Evolutionary conservation across 1,139 yeast genomes (phyloP), one percentile per base, ranked within the genome.

Genomic region (Suhomyces coccinellae): DNA sequence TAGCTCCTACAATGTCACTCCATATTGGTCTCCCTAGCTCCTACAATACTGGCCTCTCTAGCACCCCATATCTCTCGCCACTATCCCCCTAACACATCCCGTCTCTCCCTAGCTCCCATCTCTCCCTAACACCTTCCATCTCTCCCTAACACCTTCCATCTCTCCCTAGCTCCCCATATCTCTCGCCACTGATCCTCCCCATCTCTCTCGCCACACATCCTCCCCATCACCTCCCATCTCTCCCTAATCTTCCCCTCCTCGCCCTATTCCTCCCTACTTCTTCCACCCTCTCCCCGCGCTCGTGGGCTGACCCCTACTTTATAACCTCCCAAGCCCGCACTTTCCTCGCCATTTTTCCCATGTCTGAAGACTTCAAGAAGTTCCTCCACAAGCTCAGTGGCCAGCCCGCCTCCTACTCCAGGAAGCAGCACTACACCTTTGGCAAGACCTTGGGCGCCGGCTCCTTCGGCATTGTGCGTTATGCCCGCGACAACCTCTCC

Each of bases 391-490:
- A 80, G 56, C 62, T 87, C 36, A 71, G 82, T 40, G 89, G 93
- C 7, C 95, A 87, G 63, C 96, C 96, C 0, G 74, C 73, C 12
- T 79, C 87, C 12, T 85, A 85, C 58, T 62, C 73, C 27, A 76
- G 85, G 52, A 88, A 87, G 62, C 63, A 74, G 36, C 73, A 77
- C 49, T 88, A 86, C 58, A 75, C 80, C 4, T 85, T 88, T 62
- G 95, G 95, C 9, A 79, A 78, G 52, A 86, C 95, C 0, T 68
- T 90, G 14, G 97, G 97, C 6, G 96, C 96, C 1, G 97, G 97
- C 3, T 81, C 95, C 1, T 90, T 87, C 69, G 97, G 97, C 29
- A 85, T 88, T 16, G 97, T 90, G 4, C 75, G 95, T 54, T 80
- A 82, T 54, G 97, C 96, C 1, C 71, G 83, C 39, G 77, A 79